phyloP scores from a whole-genome alignment of 192 early-diverging fungal genomes.

The Coemansia sp. region DNA sequence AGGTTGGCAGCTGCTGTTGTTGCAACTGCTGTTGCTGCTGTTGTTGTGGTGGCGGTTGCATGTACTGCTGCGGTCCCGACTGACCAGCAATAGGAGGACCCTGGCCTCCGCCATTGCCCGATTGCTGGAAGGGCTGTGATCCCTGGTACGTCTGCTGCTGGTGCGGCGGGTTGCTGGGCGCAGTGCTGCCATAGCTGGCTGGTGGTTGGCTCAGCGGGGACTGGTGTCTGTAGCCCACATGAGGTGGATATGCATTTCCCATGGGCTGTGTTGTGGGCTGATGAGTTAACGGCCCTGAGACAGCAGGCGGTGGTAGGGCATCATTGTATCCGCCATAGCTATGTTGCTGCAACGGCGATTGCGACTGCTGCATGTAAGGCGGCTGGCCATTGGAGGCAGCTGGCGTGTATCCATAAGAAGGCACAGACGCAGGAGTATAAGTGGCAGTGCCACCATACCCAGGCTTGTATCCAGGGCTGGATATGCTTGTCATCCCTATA shows the following conservation, averaged over 20 bases:
- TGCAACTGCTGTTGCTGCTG: constrained; percentile 16
- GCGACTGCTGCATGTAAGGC: constrained; percentile 15
- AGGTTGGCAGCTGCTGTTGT: constrained; percentile 17
- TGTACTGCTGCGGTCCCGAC: constrained; percentile 16
- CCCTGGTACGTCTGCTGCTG: constrained; percentile 19
- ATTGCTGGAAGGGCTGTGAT: constrained; percentile 15
- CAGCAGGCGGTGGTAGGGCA: not conserved
- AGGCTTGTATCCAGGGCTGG: constrained; percentile 28
- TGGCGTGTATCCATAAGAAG: not conserved
- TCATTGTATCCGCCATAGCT: constrained; percentile 31
- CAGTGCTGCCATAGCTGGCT: constrained; percentile 16
- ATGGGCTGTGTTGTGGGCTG: constrained; percentile 22
- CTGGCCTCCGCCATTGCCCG: constrained; percentile 2
- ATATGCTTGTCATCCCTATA: constrained; percentile 15
- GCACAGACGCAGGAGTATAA: constrained; percentile 25
- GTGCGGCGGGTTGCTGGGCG: constrained; percentile 10
- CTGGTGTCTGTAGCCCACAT: constrained; percentile 6
- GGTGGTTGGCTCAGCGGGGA: not conserved
- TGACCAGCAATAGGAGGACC: not conserved
- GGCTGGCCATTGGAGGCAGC: constrained; percentile 9
- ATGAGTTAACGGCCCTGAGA: constrained; percentile 13
- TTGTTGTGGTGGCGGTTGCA: constrained; percentile 17
- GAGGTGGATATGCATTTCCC: constrained; percentile 19
- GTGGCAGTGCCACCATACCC: constrained; percentile 30
- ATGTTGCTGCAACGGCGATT: constrained; percentile 11